These are phyloP conservation scores for Blastomyces gilchristii DNA, from an alignment of 2,329 filamentous ascomycete genomes.

Conservation along the genomic window DNA sequence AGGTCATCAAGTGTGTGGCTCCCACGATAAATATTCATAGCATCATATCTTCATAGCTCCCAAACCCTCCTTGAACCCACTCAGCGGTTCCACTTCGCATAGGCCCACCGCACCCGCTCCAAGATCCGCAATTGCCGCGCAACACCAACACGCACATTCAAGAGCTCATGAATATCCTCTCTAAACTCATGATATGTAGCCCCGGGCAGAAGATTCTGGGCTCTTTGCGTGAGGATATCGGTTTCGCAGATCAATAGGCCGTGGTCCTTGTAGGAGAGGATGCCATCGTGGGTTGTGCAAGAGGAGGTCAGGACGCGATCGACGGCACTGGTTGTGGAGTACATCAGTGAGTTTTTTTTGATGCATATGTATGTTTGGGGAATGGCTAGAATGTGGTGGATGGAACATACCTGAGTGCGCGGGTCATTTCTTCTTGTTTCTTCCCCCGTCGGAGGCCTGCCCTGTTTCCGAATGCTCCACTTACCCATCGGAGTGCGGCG, in stretches of 20 bases:
- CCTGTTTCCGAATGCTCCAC: constrained; percentile 57
- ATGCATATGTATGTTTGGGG: background rate
- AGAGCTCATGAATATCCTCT: constrained; percentile 76
- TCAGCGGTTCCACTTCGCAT: constrained; percentile 58
- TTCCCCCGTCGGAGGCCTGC: constrained; percentile 56
- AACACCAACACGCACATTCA: constrained; percentile 67
- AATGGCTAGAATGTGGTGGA: background rate
- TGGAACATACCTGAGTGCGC: constrained; percentile 56
- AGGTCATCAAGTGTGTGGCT: too few species aligned
- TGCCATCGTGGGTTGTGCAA: constrained; percentile 58
- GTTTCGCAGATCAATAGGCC: constrained; percentile 83
- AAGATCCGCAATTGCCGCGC: constrained; percentile 68
- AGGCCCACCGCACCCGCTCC: constrained; percentile 81
- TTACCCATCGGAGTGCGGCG: constrained; percentile 61
- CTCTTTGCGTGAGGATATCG: constrained; percentile 65
- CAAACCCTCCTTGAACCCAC: too few species aligned
- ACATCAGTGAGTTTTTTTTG: constrained; percentile 1
- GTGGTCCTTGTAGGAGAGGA: constrained; percentile 85
- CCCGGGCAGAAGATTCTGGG: constrained; percentile 57
- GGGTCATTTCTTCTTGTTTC: constrained; percentile 59
- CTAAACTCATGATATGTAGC: constrained; percentile 74
- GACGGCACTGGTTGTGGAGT: constrained; percentile 50
- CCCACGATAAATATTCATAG: background rate
- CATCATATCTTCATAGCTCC: background rate
- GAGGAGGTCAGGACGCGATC: constrained; percentile 67